Percentiles rank a stretch among this genome's conserved stretches.
Conservation (phyloP, 441 rosid species). For the Bocquillonia castaneifolia region DNA sequence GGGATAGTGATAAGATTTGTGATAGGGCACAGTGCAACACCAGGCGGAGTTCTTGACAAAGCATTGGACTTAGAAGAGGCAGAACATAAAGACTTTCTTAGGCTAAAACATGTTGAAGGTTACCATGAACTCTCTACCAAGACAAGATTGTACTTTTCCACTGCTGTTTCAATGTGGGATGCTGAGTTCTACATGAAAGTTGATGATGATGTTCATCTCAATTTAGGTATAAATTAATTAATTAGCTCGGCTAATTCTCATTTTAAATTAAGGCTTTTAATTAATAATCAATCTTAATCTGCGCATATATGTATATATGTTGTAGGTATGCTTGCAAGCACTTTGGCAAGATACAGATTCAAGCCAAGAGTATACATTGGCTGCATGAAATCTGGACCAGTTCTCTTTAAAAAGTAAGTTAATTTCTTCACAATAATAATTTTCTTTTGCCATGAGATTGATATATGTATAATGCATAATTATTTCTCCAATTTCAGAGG, state of each 20-base stretch:
- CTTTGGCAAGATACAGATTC: constrained; percentile 48
- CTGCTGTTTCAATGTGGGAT: constrained; percentile 69
- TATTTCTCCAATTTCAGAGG: constrained; percentile 36
- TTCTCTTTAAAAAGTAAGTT: constrained; percentile 61
- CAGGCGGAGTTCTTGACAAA: constrained; percentile 70
- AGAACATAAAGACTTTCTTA: constrained; percentile 59
- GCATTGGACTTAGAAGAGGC: constrained; percentile 62
- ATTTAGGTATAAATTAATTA: constrained; percentile 38
- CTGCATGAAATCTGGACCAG: constrained; percentile 96
- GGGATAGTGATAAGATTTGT: constrained; percentile 80
- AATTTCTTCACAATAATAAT: background rate
- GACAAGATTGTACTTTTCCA: constrained; percentile 74
- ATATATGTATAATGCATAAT: too few species aligned
- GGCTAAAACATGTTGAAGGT: constrained; percentile 78
- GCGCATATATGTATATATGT: background rate
- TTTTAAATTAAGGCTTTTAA: background rate
- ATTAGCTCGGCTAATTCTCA: background rate
- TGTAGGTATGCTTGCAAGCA: constrained; percentile 47
- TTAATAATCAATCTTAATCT: too few species aligned
- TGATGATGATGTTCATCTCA: constrained; percentile 86
- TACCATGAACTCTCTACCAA: constrained; percentile 77
- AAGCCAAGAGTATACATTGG: constrained; percentile 75
- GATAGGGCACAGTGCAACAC: constrained; percentile 77
- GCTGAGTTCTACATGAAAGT: constrained; percentile 84
- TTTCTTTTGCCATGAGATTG: too few species aligned